Conservation (phyloP, 2,329 filamentous ascomycete genomes). For the Pseudogymnoascus sp. region DNA sequence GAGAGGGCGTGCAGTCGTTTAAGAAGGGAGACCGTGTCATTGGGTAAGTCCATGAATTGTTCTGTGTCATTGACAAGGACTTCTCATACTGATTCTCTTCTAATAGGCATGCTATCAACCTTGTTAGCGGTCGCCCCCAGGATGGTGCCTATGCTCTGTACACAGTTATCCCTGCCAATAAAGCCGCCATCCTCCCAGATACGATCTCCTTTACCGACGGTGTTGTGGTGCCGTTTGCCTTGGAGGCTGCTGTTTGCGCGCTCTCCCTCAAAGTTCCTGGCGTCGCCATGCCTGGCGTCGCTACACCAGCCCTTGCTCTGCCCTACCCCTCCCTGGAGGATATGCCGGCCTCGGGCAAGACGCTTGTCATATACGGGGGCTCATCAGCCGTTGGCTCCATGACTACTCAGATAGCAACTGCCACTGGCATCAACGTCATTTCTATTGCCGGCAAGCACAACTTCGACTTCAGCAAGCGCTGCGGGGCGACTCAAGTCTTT, state of each 20-base stretch:
- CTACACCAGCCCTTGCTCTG: constrained; percentile 9
- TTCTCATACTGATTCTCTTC: constrained; percentile 11
- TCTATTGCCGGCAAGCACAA: constrained; percentile 13
- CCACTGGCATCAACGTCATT: constrained; percentile 16
- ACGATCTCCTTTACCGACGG: constrained; percentile 15
- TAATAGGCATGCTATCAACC: constrained; percentile 17
- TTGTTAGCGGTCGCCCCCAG: constrained; percentile 23
- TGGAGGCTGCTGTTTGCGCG: constrained; percentile 25
- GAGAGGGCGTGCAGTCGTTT: not conserved
- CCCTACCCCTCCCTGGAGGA: not conserved
- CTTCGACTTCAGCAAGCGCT: constrained; percentile 15
- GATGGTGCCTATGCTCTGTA: constrained; percentile 24
- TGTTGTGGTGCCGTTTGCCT: constrained; percentile 14
- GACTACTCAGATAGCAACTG: constrained; percentile 18
- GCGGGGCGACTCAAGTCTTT: constrained; percentile 22
- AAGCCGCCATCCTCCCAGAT: constrained; percentile 20
- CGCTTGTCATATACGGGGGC: not conserved
- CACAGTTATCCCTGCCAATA: constrained; percentile 14
- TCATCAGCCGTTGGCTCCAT: constrained; percentile 12
- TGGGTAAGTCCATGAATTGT: not conserved
- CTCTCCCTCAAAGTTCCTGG: constrained; percentile 22
- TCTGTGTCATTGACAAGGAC: not conserved
- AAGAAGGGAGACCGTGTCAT: constrained; percentile 8
- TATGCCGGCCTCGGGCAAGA: not conserved
- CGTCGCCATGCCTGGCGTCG: constrained; percentile 11